Base-by-base conservation (phyloP, 176 grass and related monocot genomes). In the Sorghum bicolor region DNA sequence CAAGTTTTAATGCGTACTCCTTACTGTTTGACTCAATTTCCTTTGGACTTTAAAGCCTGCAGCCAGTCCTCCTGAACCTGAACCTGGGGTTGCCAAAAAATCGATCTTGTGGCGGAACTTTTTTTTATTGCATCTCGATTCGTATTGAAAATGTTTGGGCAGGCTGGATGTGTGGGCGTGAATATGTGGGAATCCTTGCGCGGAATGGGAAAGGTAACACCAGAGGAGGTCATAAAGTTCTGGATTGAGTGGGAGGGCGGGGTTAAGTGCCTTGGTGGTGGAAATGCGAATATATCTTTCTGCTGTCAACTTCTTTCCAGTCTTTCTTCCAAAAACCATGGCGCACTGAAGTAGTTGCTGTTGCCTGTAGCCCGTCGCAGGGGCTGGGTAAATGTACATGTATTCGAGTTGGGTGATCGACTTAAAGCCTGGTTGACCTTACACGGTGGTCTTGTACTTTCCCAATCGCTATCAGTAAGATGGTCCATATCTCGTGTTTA, bases 261-360 rank as follows among this genome's bases (percentile, higher is more conserved):
- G 67, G 10, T 6, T 72, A 72, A 72, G 75, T 61, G 57, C n/a
- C 57, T 61, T 61, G 20, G 53, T n/a, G 20, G 52, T 88, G 80
- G 67, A 65, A 78, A 34, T 64, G 40, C 24, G 80, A 66, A 83
- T 66, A 14, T 45, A 67, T 20, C 61, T 66, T 83, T 67, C 24
- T 10, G 4, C 38, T 41, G 5, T 14, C 44, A 12, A 29, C 74
- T 41, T 47, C 9, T 8, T 66, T 26, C 33, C 2, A 57, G 20
- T 67, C 45, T 43, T 81, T 29, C 61, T 64, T 29, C 61, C 10
- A 30, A 64, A 8, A 58, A 5, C 48, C 8, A 26, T 84, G 75
- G 75, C n/a, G 3, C 67, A 66, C 57, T 79, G 39, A 48, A 5
- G 32, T 37, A 34, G 67, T 40, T 52, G 53, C 17, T 74, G 61